Evolutionary conservation across 306 rosid species (phyloP), one percentile per base, ranked within the genome.

Genomic region (Dalbergia cultrata): DNA sequence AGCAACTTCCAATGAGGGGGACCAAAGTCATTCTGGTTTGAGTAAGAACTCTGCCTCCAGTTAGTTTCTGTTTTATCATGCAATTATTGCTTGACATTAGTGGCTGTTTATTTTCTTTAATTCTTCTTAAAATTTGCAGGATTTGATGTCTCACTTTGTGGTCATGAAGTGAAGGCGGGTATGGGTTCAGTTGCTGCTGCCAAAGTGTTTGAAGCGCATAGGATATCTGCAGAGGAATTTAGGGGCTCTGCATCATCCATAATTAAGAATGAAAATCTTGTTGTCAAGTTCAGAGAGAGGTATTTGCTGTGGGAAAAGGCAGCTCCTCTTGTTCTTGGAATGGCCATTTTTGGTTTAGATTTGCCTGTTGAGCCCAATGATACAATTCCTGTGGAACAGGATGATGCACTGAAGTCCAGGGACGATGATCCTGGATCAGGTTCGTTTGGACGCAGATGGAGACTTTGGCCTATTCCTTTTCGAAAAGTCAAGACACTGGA

Each of bases 401-500:
- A 89, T 83, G 84, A 80, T 73, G 83, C 83, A 14, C 80, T 82
- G 77, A 88, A 78, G 77, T 81, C 91, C 44, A 83, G 76, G 61
- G 86, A 82, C 11, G 87, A 81, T 53, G 94, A 82, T 71, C 67
- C 82, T 4, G 86, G 86, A 71, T 39, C 93, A 61, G 70, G 97
- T 69, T 82, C 94, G 3, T 56, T 93, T 63, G 86, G 92, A 49
- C 90, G 97, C 17, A 87, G 88, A 82, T 96, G 99, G 99, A 92
- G 98, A 88, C 94, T 95, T 59, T 96, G 99, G 99, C 81, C 97
- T 22, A 93, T 65, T 86, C 87, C 99, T 77, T 96, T 96, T 77
- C 89, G 98, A 85, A 92, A 86, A 87, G 95, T 93, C 85, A 93
- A 92, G 84, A 90, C 97, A 85, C 68, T 88, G 56, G 99, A 93